Conservation (phyloP, 768 basidiomycete genomes). For the Phaeotremella skinneri region DNA sequence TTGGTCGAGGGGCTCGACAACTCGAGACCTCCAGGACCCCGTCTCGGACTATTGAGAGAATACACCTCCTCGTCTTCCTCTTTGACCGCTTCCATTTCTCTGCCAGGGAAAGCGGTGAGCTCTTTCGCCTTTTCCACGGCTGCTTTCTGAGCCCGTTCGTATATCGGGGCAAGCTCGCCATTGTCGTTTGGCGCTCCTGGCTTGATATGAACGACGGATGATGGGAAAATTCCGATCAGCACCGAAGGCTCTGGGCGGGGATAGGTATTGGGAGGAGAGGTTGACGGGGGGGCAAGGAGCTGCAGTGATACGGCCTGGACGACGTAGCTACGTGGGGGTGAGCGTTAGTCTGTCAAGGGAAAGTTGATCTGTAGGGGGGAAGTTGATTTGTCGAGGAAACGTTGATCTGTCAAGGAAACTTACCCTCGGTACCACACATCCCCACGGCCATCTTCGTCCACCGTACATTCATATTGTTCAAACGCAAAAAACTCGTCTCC, state of each 20-base stretch:
- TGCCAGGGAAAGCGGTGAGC: constrained; percentile 17
- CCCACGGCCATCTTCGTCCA: constrained; percentile 61
- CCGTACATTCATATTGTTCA: constrained; percentile 73
- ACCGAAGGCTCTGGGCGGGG: constrained; percentile 56
- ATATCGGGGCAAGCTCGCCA: constrained; percentile 74
- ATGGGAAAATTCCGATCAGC: constrained; percentile 91
- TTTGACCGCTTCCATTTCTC: constrained; percentile 61
- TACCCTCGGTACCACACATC: constrained; percentile 94
- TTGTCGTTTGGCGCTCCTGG: constrained; percentile 85
- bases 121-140: constrained; percentile 21
- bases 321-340: constrained; percentile 63
- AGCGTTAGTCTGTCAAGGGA: constrained; percentile 8
- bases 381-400: constrained; percentile 4
- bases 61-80: constrained; percentile 62
- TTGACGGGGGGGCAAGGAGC: constrained; percentile 9
- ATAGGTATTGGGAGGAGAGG: constrained; percentile 7
- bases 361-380: constrained; percentile 3
- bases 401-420: constrained; percentile 52
- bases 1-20: background rate
- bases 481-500: constrained; percentile 98
- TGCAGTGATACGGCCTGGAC: constrained; percentile 53
- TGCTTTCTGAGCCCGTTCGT: constrained; percentile 54
- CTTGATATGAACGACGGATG: constrained; percentile 79
- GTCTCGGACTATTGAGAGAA: constrained; percentile 13
- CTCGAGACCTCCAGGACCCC: background rate